Base-by-base conservation (phyloP, 2,329 filamentous ascomycete species). In the Xylaria sp. region DNA sequence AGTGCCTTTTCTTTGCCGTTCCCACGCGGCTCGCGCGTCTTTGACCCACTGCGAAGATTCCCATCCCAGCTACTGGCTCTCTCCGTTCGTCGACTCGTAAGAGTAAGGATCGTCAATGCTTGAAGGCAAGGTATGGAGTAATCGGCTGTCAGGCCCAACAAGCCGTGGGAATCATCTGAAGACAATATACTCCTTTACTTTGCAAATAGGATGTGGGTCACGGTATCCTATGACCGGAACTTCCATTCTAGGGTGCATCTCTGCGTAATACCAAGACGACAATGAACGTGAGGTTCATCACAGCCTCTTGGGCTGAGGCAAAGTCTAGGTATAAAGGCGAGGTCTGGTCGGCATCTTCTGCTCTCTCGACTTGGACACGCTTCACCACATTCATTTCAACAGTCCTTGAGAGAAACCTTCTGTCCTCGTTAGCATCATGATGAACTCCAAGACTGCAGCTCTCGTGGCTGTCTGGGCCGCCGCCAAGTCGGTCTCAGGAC, bases 381-480 rank as follows among this genome's bases (percentile, higher is more conserved):
- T 44, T 61, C 59, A 65, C 44, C 61, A 64, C 55, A 39, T 33
- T 64, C 64, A 54, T 58, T 67, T 53, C 11, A 15, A 29, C 39
- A 55, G 25, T 50, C 38, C 55, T 39, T 47, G 5, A n/a, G 49
- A 58, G 17, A 50, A 49, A 15, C n/a, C 29, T 64, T 55, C 51
- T 57, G 17, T 54, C 33, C 13, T 47, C 27, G 31, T 57, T n/a
- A 17, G 36, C 59, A 65, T 39, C 61, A 72, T 66, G 68, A 73
- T 73, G 71, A 67, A 72, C 58, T 70, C 72, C 5, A 73, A 72
- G 61, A 66, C 77, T 65, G 77, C 74, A 45, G 68, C 68, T 61
- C 68, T 80, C 62, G 65, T 71, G 59, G 76, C 76, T 58, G 74
- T 82, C 62, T 69, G 39, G 63, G 67, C 81, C 64, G 78, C 79